Evolutionary conservation across 306 rosid genomes (phyloP).

Genomic region (Acacia acuminata): DNA sequence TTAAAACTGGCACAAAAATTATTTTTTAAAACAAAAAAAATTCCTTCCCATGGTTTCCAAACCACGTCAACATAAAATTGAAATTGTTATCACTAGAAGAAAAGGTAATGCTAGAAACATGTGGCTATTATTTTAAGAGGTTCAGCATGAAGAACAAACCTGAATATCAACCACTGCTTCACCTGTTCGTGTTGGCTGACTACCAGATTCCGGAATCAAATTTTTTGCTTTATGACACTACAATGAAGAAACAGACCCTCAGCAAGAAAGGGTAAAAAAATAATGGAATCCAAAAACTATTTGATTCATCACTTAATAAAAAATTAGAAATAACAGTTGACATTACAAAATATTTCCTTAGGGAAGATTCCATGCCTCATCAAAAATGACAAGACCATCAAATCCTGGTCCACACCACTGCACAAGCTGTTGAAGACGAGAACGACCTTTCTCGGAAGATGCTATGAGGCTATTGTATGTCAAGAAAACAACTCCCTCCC

Average conservation of each 20-base stretch:
- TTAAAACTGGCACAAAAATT: not conserved
- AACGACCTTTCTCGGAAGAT: constrained; percentile 94
- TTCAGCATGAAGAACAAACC: constrained; percentile 53
- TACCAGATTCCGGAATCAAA: constrained; percentile 98
- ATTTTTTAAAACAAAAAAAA: not conserved
- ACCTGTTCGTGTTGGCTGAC: constrained; percentile 99
- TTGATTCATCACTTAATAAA: constrained; percentile 12
- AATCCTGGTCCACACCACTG: constrained; percentile 93
- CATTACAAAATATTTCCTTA: constrained; percentile 31
- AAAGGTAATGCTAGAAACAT: constrained; percentile 1
- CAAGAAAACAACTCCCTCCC: constrained; percentile 91
- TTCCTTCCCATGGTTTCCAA: not conserved
- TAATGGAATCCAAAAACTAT: constrained; percentile 36
- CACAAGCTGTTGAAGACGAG: constrained; percentile 91
- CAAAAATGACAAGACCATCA: constrained; percentile 88
- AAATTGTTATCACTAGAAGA: not conserved
- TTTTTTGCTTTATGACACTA: constrained; percentile 99
- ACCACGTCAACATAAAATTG: constrained; percentile 17
- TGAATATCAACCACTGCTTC: constrained; percentile 97
- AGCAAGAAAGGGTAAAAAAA: constrained; percentile 42
- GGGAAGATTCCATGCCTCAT: constrained; percentile 58
- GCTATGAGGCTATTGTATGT: constrained; percentile 98
- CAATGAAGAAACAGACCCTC: constrained; percentile 62
- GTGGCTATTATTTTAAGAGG: constrained; percentile 13
- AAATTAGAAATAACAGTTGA: constrained; percentile 24